Percentiles rank a stretch among this genome's conserved stretches.
These are phyloP conservation scores for Moniliophthora roreri DNA, from an alignment of 1,284 basidiomycete species.

Conservation along the genomic window DNA sequence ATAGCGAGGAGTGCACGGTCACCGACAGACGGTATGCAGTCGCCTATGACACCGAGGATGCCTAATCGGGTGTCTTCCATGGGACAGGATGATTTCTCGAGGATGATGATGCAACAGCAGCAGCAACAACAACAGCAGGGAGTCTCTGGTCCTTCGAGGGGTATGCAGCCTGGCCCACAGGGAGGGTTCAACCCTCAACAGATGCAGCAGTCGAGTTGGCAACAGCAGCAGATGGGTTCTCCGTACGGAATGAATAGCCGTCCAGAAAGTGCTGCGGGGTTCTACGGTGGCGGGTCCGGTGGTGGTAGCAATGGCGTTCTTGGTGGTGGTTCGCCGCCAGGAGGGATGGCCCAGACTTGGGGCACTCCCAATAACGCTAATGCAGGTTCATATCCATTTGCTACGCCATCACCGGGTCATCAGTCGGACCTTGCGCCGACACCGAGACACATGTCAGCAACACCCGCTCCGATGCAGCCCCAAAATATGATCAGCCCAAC, in stretches of 20 bases:
- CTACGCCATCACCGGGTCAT: constrained; percentile 20
- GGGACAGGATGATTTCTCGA: constrained; percentile 52
- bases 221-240: constrained; percentile 19
- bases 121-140: constrained; percentile 25
- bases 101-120: constrained; percentile 38
- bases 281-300: constrained; percentile 11
- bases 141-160: constrained; percentile 22
- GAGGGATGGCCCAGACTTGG: background rate
- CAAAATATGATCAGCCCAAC: constrained; percentile 33
- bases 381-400: constrained; percentile 13
- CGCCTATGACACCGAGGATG: constrained; percentile 57
- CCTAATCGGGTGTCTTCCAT: constrained; percentile 30
- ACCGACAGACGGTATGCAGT: constrained; percentile 55
- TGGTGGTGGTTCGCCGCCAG: constrained; percentile 4
- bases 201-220: constrained; percentile 25
- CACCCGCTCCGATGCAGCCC: constrained; percentile 25
- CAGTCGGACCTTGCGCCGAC: constrained; percentile 12
- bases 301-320: constrained; percentile 13
- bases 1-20: constrained; percentile 71
- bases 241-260: constrained; percentile 3
- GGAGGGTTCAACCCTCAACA: constrained; percentile 12
- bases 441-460: constrained; percentile 14
- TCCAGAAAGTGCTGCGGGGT: constrained; percentile 4
- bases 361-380: constrained; percentile 7
- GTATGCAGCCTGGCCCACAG: constrained; percentile 8